phyloP scores from a whole-genome alignment of 2,329 filamentous ascomycete species.

The Colletotrichum sojae region DNA sequence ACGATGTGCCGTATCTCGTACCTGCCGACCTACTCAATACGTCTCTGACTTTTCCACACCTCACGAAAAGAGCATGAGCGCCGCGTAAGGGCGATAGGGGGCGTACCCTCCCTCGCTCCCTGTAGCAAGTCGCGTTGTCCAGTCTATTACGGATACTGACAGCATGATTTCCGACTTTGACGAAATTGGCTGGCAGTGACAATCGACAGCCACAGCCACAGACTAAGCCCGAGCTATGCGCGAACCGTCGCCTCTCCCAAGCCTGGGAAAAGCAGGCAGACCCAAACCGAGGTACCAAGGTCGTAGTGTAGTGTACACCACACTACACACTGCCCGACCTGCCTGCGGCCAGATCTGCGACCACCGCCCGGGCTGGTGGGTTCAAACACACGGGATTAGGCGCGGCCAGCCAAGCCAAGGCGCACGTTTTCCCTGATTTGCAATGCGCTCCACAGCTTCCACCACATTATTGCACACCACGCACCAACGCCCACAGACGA shows the following conservation, averaged over 20 bases:
- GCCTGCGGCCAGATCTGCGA: slow-evolving; percentile 42
- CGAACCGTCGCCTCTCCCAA: no score
- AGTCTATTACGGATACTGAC: neutral
- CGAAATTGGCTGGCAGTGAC: neutral
- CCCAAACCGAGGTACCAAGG: neutral
- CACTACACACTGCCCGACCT: slow-evolving; percentile 20
- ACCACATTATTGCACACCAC: slow-evolving; percentile 36
- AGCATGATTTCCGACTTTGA: neutral
- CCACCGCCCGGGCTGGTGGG: slow-evolving; percentile 41
- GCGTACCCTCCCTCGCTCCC: no score
- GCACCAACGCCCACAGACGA: slow-evolving; percentile 32
- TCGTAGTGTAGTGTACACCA: neutral
- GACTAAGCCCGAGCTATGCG: neutral
- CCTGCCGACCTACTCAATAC: neutral
- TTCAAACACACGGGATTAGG: slow-evolving; percentile 37
- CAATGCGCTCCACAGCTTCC: slow-evolving; percentile 31
- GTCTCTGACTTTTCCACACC: neutral
- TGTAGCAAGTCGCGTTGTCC: no score
- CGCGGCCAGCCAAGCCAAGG: slow-evolving; percentile 37
- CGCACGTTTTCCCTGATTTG: slow-evolving; percentile 40
- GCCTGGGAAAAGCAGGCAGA: neutral
- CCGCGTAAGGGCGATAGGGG: no score
- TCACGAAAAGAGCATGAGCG: neutral
- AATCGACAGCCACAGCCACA: neutral
- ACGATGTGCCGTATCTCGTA: neutral